phyloP scores from a whole-genome alignment of 2,329 filamentous ascomycete species.

The Xylariaceae sp. region DNA sequence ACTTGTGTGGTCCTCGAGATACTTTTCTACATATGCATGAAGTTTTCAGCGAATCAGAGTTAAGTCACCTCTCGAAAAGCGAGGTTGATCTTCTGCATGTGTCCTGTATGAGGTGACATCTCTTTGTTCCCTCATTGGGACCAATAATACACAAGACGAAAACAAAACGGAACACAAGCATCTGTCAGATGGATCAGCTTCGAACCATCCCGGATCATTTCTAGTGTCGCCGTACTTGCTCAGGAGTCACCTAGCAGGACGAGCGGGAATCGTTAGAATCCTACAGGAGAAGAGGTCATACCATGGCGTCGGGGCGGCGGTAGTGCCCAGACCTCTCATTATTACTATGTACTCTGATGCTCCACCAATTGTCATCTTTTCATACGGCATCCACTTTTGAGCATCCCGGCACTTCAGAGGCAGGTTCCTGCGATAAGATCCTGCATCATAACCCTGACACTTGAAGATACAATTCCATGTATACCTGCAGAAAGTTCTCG shows the following conservation, averaged over 20 bases:
- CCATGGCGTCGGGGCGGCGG: slow-evolving; percentile 16
- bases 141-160: slow-evolving; percentile 21
- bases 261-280: too few species aligned
- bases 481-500: background rate
- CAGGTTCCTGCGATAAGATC: slow-evolving; percentile 13
- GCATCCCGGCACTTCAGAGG: slow-evolving; percentile 4
- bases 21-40: too few species aligned
- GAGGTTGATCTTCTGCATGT: slow-evolving; percentile 18
- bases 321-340: background rate
- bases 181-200: slow-evolving; percentile 20
- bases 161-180: slow-evolving; percentile 30
- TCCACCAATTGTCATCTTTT: slow-evolving; percentile 17
- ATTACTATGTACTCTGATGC: slow-evolving; percentile 1
- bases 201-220: slow-evolving; percentile 7
- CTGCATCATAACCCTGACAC: slow-evolving; percentile 12
- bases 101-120: slow-evolving; percentile 25
- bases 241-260: slow-evolving; percentile 12
- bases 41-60: slow-evolving; percentile 6
- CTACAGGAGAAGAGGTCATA: slow-evolving; percentile 16
- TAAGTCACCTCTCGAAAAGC: background rate
- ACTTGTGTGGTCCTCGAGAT: too few species aligned
- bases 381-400: background rate
- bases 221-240: slow-evolving; percentile 13
- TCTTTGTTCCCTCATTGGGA: slow-evolving; percentile 11
- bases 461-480: background rate